phyloP scores from a whole-genome alignment of 108 stramenopile genomes.

The Poteriospumella lacustris region DNA sequence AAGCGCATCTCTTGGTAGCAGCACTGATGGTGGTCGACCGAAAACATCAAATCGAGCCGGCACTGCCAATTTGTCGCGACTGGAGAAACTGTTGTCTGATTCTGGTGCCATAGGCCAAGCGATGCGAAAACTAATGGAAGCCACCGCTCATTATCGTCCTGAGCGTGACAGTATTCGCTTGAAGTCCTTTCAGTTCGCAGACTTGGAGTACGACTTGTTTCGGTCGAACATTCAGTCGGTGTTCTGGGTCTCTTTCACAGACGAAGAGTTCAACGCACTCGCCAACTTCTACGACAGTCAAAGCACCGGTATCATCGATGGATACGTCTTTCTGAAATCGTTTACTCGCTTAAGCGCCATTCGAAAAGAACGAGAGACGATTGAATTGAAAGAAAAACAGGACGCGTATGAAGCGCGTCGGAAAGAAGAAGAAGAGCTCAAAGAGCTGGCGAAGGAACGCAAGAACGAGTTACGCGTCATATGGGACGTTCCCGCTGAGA shows the following conservation, averaged over 20 bases:
- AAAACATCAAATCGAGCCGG: background rate
- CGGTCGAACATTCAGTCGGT: background rate
- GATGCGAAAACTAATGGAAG: conserved; percentile 4
- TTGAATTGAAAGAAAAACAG: conserved; percentile 11
- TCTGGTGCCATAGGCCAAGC: background rate
- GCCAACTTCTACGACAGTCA: background rate
- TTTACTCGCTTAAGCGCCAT: background rate
- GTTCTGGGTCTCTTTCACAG: conserved; percentile 15
- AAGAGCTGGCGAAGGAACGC: background rate
- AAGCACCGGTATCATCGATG: background rate
- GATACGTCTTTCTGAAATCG: background rate
- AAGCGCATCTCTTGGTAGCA: too few relatives aligned
- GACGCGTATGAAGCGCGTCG: background rate
- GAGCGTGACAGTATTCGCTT: background rate
- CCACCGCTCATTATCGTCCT: background rate
- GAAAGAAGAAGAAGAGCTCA: conserved; percentile 22
- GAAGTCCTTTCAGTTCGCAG: background rate
- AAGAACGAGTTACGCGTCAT: background rate
- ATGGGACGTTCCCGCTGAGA: background rate
- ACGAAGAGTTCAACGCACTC: conserved; percentile 11
- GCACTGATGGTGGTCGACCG: too few relatives aligned
- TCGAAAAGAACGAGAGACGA: background rate
- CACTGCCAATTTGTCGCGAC: background rate
- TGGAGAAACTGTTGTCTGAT: background rate
- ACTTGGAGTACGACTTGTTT: conserved; percentile 1